phyloP scores from a whole-genome alignment of 2,329 filamentous ascomycete species.

The Fonsecaea erecta region DNA sequence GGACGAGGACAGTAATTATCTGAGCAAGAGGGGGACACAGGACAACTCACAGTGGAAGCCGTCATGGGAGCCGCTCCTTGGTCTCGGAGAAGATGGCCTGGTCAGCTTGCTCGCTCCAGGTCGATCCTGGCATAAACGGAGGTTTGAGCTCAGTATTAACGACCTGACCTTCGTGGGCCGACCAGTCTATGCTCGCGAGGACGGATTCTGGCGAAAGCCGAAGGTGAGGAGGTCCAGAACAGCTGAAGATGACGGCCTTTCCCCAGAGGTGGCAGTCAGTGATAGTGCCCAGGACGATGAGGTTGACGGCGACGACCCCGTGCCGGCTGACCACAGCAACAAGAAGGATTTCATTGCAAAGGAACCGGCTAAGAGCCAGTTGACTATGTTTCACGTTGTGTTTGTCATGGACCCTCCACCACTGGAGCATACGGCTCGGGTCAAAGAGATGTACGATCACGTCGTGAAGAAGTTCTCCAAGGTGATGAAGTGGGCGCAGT shows the following conservation, averaged over 20 bases:
- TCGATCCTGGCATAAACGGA: constrained; percentile 75
- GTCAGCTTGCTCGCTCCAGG: constrained; percentile 76
- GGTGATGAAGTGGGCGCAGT: constrained; percentile 89
- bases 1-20: constrained; percentile 28
- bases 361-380: constrained; percentile 56
- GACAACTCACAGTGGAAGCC: constrained; percentile 36
- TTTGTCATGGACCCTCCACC: constrained; percentile 84
- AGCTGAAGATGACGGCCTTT: constrained; percentile 37
- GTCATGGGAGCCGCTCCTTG: constrained; percentile 67
- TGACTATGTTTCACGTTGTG: constrained; percentile 98
- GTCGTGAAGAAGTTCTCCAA: constrained; percentile 92
- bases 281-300: constrained; percentile 29
- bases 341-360: background rate
- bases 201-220: constrained; percentile 71
- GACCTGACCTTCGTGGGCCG: constrained; percentile 80
- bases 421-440: constrained; percentile 71
- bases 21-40: constrained; percentile 22
- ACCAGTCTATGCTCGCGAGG: constrained; percentile 79
- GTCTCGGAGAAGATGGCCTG: constrained; percentile 75
- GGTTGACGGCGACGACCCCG: constrained; percentile 12
- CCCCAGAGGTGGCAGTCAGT: constrained; percentile 36
- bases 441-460: constrained; percentile 84
- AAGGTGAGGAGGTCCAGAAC: constrained; percentile 45
- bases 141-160: constrained; percentile 81
- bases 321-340: constrained; percentile 3